Evolutionary conservation across 2,329 filamentous ascomycete species (phyloP).

Genomic region (Fusarium siculi): DNA sequence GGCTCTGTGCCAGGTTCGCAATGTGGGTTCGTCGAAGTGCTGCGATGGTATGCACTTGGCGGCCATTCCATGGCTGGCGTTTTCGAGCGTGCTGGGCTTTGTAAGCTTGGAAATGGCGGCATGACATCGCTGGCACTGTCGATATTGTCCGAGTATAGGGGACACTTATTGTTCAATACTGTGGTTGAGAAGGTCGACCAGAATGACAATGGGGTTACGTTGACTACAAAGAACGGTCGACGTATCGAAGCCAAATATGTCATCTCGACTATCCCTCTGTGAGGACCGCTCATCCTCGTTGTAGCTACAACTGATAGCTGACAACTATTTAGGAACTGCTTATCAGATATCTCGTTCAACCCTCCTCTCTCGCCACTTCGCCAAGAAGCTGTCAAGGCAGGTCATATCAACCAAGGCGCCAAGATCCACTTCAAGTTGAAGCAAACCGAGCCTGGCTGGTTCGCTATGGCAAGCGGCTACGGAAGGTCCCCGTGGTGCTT

Average conservation of each 20-base stretch:
- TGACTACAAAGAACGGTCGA: slow-evolving; percentile 10
- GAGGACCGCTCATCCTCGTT: background rate
- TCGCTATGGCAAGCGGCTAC: slow-evolving; percentile 14
- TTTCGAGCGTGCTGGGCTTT: slow-evolving; percentile 17
- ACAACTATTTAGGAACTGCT: background rate
- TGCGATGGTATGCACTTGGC: slow-evolving; percentile 35
- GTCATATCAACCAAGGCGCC: slow-evolving; percentile 22
- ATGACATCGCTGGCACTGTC: slow-evolving; percentile 26
- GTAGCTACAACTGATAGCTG: background rate
- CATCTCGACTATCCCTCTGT: slow-evolving; percentile 34
- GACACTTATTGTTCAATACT: slow-evolving; percentile 20
- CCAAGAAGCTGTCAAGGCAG: slow-evolving; percentile 9
- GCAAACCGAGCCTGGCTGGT: slow-evolving; percentile 7
- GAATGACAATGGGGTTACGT: background rate
- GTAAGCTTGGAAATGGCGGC: slow-evolving; percentile 34
- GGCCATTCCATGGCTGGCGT: slow-evolving; percentile 16
- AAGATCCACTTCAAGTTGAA: slow-evolving; percentile 28
- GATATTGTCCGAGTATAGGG: slow-evolving; percentile 6
- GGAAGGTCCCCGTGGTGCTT: slow-evolving; percentile 18
- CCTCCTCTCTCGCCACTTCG: slow-evolving; percentile 8
- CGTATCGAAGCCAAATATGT: background rate
- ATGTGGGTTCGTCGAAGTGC: slow-evolving; percentile 20
- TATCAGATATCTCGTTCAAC: background rate
- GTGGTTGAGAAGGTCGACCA: slow-evolving; percentile 3
- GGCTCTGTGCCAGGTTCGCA: slow-evolving; percentile 4